Base-by-base conservation (phyloP, 2,329 filamentous ascomycete species). In the Proliferodiscus dingleyae region DNA sequence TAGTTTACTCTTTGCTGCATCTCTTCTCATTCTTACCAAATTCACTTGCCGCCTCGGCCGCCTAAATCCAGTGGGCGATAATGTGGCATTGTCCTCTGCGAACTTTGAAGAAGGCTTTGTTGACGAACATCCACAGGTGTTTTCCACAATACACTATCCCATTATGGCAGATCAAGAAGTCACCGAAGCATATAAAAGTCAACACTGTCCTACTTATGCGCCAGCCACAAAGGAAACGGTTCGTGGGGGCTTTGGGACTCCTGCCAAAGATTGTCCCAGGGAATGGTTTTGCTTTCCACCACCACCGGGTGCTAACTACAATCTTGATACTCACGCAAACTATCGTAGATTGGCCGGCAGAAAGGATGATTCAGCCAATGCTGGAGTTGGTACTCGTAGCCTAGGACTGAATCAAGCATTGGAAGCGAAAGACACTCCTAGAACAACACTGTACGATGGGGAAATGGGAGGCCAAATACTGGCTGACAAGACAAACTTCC, bases 401-500 rank as follows among this genome's bases (percentile, higher is more conserved):
- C n/a, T 16, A 44, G n/a, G n/a, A 4, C 9, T 29, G 16, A 15
- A n/a, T 8, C 5, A 32, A 15, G 29, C 29, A 32, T n/a, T 32
- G 29, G 29, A 13, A 13, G 29, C n/a, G 29, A 15, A 15, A 2
- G 29, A 15, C 16, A 13, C 13, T 15, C 5, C n/a, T n/a, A 15
- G 29, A 32, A 15, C 29, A 32, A 15, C 29, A 15, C 16, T 15
- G 8, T 15, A n/a, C 13, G 10, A 16, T 6, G 16, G 16, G 3
- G 30, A 18, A 19, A 32, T 16, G 8, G 19, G 18, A 19, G 38
- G 38, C 8, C n/a, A 41, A 28, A 11, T 29, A 8, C 26, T 46
- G 22, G 43, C 37, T 4, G 24, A 26, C 7, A 32, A 16, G 9
- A 43, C 39, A 22, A 42, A 46, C 37, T 33, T 34, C 15, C n/a